phyloP scores from a whole-genome alignment of 768 basidiomycete species.

The Cyclocybe aegerita region DNA sequence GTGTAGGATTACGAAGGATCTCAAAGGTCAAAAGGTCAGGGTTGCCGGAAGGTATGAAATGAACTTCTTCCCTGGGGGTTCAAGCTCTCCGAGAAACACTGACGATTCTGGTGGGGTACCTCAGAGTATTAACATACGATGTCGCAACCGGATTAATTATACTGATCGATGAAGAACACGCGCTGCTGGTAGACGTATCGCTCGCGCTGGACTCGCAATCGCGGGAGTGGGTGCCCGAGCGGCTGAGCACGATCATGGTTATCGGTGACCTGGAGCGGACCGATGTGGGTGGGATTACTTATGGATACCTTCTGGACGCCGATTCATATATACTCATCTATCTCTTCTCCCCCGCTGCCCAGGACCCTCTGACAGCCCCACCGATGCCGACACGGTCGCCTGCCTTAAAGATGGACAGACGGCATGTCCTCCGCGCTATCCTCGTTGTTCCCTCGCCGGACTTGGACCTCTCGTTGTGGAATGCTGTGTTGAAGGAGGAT shows the following conservation, averaged over 20 bases:
- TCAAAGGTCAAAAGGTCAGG: conserved; percentile 53
- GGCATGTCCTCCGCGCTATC: conserved; percentile 53
- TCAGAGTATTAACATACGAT: conserved; percentile 61
- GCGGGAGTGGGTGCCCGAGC: conserved; percentile 51
- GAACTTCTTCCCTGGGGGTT: background rate
- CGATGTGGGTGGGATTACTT: conserved; percentile 29
- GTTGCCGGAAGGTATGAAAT: conserved; percentile 55
- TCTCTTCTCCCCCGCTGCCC: background rate
- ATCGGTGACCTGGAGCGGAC: conserved; percentile 58
- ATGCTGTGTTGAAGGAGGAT: conserved; percentile 23
- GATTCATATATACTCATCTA: conserved; percentile 1
- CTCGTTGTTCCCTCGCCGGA: conserved; percentile 46
- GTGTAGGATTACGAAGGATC: conserved; percentile 33
- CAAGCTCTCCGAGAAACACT: conserved; percentile 1
- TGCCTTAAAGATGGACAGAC: conserved; percentile 39
- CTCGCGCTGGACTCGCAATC: conserved; percentile 45
- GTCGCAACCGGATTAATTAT: conserved; percentile 42
- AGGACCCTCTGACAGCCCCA: conserved; percentile 43
- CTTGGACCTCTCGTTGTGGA: conserved; percentile 49
- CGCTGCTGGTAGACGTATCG: conserved; percentile 55
- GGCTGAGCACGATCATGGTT: conserved; percentile 48
- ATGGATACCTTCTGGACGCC: conserved; percentile 5
- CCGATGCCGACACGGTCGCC: conserved; percentile 38
- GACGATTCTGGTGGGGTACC: background rate
- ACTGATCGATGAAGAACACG: conserved; percentile 49